These are phyloP conservation scores for Gypsophila paniculata DNA, from an alignment of 179 eudicot species.

Conservation along the genomic window DNA sequence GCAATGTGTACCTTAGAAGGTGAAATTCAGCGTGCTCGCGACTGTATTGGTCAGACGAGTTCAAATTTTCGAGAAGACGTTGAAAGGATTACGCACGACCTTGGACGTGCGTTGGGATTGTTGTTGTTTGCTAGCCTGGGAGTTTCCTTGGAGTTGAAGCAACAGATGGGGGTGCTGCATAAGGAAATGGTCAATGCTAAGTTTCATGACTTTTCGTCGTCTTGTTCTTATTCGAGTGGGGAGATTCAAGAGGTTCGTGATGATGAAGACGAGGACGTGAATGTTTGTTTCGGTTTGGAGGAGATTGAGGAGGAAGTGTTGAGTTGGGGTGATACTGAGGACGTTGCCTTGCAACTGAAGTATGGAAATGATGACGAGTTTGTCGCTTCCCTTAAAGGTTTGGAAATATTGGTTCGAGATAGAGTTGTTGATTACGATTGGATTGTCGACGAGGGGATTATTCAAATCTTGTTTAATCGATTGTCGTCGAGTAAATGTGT, in stretches of 20 bases:
- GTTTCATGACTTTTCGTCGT: conserved; percentile 30
- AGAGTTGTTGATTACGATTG: conserved; percentile 41
- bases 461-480: conserved; percentile 53
- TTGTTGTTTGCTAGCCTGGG: conserved; percentile 60
- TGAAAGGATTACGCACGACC: conserved; percentile 48
- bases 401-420: conserved; percentile 40
- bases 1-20: conserved; percentile 53
- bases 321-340: conserved; percentile 40
- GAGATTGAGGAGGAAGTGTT: conserved; percentile 25
- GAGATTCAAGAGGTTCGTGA: conserved; percentile 27
- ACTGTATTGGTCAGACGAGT: conserved; percentile 26
- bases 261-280: background rate
- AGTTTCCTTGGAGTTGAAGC: conserved; percentile 44
- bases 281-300: conserved; percentile 7
- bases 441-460: conserved; percentile 59
- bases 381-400: conserved; percentile 39
- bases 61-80: conserved; percentile 28
- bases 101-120: conserved; percentile 64
- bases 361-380: conserved; percentile 69
- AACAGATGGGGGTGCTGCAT: conserved; percentile 49
- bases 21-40: conserved; percentile 44
- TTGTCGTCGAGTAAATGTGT: conserved; percentile 47
- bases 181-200: conserved; percentile 65
- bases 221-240: conserved; percentile 18
- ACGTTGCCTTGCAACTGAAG: conserved; percentile 63